A percentile compares a stretch with the other conserved stretches of the same genome.
Evolutionary conservation across 306 rosid species (phyloP).

Genomic region (Quercus berberidifolia): DNA sequence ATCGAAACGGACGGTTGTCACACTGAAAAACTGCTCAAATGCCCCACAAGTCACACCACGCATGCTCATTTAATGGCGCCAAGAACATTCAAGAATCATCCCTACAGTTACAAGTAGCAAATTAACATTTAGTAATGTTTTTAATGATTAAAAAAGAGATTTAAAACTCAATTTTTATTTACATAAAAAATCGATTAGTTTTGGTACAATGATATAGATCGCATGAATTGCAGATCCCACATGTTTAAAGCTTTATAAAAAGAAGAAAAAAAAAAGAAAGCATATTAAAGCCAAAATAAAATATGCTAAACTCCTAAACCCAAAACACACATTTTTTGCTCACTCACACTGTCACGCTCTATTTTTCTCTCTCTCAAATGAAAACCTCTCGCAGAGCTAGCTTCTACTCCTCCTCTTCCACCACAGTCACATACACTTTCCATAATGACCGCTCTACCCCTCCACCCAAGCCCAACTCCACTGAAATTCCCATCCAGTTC

Average conservation of each 20-base stretch:
- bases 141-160: fast-evolving
- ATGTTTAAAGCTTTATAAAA: too few species aligned
- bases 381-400: conserved; percentile 31
- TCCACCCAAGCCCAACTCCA: conserved; percentile 26
- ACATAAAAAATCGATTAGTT: too few species aligned
- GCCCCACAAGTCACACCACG: too few species aligned
- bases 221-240: too few species aligned
- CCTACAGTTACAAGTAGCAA: not conserved
- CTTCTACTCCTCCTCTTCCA: conserved; percentile 27
- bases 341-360: too few species aligned
- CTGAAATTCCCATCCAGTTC: conserved; percentile 31
- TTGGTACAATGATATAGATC: too few species aligned
- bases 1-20: not conserved
- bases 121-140: too few species aligned
- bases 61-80: conserved; percentile 20
- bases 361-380: conserved; percentile 23
- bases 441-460: conserved; percentile 55
- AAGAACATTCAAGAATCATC: conserved; percentile 26
- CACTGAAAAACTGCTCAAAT: not conserved
- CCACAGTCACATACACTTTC: conserved; percentile 46
- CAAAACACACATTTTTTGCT: too few species aligned
- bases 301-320: too few species aligned
- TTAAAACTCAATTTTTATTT: too few species aligned
- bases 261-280: too few species aligned
- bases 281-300: too few species aligned